Evolutionary conservation across 1,284 basidiomycete species (phyloP).

Genomic region (Cryptococcus sp.): DNA sequence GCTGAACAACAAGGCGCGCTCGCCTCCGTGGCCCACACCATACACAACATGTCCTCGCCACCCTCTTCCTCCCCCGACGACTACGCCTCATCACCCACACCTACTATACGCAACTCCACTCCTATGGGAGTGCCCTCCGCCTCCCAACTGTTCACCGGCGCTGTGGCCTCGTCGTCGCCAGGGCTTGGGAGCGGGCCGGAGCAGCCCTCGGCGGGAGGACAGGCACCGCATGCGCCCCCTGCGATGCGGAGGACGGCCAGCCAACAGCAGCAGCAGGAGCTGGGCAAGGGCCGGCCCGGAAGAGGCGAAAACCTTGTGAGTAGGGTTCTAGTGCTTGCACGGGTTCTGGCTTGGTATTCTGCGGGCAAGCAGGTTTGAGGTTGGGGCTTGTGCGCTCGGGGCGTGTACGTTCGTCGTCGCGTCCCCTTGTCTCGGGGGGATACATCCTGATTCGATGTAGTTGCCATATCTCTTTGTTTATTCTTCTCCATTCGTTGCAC

Average conservation of each 20-base stretch:
- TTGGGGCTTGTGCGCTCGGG: constrained; percentile 3
- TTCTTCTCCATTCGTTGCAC: not conserved
- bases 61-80: not conserved
- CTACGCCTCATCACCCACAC: constrained; percentile 19
- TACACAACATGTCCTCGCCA: not conserved
- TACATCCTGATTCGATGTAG: not conserved
- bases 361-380: not conserved
- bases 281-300: constrained; percentile 21
- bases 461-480: not conserved
- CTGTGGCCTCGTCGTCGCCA: not conserved
- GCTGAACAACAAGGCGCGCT: not conserved
- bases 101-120: constrained; percentile 15
- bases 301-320: not conserved
- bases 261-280: constrained; percentile 17
- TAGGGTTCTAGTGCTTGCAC: not conserved
- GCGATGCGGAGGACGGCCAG: not conserved
- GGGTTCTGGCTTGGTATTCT: no score
- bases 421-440: not conserved
- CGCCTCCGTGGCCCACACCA: not conserved
- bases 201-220: not conserved
- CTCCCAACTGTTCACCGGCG: constrained; percentile 12
- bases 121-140: not conserved
- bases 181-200: not conserved
- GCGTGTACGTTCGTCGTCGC: not conserved
- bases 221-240: not conserved